Evolutionary conservation across 1,284 basidiomycete genomes (phyloP), one percentile per base, ranked within the genome.

Genomic region (Cystobasidium pallidum): DNA sequence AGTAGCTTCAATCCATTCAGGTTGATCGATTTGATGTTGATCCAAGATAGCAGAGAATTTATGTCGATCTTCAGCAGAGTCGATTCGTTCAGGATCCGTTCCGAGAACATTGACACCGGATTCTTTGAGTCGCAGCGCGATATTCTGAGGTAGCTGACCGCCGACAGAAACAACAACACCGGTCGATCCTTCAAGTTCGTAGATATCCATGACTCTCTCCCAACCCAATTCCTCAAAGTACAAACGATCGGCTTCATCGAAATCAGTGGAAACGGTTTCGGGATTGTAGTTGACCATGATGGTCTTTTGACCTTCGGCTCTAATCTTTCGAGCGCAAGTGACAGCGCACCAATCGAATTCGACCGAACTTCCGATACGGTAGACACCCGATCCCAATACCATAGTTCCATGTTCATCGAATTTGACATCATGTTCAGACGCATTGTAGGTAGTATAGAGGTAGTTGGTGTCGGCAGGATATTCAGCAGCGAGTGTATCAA

Each of bases 301-400:
- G 52, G 96, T 98, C 84, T 89, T 88, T 83, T 91, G 90, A 80
- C 94, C 94, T 87, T 94, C 90, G 75, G 89, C 88, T 76, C 94
- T 86, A 76, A 99, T 87, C 80, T 90, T 90, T 75, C 96, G 87
- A 49, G 94, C 92, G 81, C 94, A 98, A 2, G 94, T 98, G 63
- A 99, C 96, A 36, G 96, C 96, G 81, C 96, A 99, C 96, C 96
- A 99, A 82, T 99, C 96, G 81, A 99, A 99, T 84, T 99, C 96
- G 80, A 99, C 96, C 75, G 92, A 95, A 81, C 89, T 91, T 68
- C 96, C 96, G 78, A 99, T 99, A 72, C 96, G 89, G 84, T 99
- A 99, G 34, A 99, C 96, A 79, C 96, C 96, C 73, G 90, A 92
- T 55, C 96, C 96, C n/a, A 99, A 88, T 36, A 99, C 95, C 92